These are phyloP conservation scores for Lentinula boryana DNA, from an alignment of 768 basidiomycete genomes.

Conservation along the genomic window DNA sequence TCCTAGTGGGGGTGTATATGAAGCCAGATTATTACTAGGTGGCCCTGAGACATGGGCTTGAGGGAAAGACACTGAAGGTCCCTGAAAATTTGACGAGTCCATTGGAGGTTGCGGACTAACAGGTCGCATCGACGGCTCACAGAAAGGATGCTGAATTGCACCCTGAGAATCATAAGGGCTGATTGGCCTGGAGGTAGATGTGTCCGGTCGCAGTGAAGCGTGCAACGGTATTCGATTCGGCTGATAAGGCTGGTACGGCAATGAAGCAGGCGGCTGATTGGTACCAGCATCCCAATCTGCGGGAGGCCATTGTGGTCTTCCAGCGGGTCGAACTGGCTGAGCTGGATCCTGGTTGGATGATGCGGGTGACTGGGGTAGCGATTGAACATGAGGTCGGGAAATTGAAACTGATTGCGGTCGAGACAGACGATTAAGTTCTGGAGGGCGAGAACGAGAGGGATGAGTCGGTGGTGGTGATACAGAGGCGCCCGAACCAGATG, in stretches of 20 bases:
- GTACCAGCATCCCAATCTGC: slow-evolving; percentile 28
- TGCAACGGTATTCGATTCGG: not conserved
- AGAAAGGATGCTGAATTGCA: not conserved
- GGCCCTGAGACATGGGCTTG: not conserved
- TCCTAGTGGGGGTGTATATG: not conserved
- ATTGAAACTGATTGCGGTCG: not conserved
- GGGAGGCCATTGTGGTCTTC: slow-evolving; percentile 35
- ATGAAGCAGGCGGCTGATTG: not conserved
- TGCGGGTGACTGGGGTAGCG: not conserved
- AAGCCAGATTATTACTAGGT: not conserved
- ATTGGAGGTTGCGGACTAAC: not conserved
- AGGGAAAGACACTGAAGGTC: not conserved
- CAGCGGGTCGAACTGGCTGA: slow-evolving; percentile 8
- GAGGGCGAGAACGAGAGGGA: slow-evolving; percentile 4
- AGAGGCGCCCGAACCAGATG: not conserved
- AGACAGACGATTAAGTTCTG: not conserved
- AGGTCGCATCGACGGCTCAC: not conserved
- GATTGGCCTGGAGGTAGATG: not conserved
- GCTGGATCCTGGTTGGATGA: not conserved
- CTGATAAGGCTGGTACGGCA: not conserved
- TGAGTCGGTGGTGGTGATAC: slow-evolving; percentile 1
- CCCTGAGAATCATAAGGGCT: not conserved
- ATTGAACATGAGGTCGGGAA: not conserved
- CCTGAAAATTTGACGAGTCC: not conserved
- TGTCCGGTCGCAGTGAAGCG: not conserved